phyloP scores from a whole-genome alignment of 75 land plant genomes.

The Cryptomeria japonica region DNA sequence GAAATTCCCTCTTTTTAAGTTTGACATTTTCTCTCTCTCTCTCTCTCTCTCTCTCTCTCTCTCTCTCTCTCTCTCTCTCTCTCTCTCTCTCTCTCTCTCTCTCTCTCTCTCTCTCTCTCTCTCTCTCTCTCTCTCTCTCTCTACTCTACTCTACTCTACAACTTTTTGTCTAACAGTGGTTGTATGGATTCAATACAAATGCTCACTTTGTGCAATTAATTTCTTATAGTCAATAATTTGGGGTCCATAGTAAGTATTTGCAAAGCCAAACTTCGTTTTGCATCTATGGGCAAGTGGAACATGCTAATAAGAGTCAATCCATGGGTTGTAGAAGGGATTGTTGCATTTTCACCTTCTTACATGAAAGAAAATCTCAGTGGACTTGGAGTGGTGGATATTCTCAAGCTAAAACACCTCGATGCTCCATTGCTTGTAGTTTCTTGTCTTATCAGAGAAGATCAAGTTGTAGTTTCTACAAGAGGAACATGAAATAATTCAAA shows the following conservation, averaged over 20 bases:
- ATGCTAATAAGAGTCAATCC: too few relatives aligned
- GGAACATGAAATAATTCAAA: conserved; percentile 14
- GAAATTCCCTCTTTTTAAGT: too few relatives aligned
- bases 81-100: too few relatives aligned
- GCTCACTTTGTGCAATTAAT: neutral
- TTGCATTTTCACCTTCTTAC: conserved; percentile 30
- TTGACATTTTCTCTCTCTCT: too few relatives aligned
- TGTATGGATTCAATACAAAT: neutral
- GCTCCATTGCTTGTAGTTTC: conserved; percentile 17
- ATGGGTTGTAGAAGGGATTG: conserved; percentile 23
- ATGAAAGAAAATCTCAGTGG: neutral
- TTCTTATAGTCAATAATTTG: conserved; percentile 32
- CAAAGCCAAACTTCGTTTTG: conserved; percentile 26
- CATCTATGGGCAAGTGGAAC: conserved; percentile 36
- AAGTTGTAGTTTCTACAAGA: conserved; percentile 32
- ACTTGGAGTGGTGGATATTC: conserved; percentile 32
- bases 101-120: too few relatives aligned
- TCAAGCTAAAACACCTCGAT: conserved; percentile 27
- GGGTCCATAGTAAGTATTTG: conserved; percentile 10
- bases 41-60: too few relatives aligned
- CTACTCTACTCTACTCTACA: too few relatives aligned
- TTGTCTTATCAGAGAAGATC: conserved; percentile 25
- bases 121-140: too few relatives aligned
- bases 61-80: too few relatives aligned
- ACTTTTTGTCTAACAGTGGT: neutral